These are phyloP conservation scores for Veloporphyrellus conicus DNA, from an alignment of 1,284 basidiomycete species.

Conservation along the genomic window DNA sequence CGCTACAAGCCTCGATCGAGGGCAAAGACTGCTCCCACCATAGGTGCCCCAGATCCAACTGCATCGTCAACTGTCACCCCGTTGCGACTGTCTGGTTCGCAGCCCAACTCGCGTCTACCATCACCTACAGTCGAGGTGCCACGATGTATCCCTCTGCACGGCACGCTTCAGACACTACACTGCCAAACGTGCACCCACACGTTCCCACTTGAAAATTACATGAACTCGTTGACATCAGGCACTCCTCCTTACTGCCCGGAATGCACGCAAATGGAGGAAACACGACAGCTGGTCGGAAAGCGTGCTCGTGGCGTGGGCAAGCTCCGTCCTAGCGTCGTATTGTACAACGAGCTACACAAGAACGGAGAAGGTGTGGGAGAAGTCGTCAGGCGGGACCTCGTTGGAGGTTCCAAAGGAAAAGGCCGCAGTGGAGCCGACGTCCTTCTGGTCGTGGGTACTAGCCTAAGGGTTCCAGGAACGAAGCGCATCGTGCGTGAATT, in stretches of 20 bases:
- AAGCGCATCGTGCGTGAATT: slow-evolving; percentile 92
- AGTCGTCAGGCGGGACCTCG: slow-evolving; percentile 70
- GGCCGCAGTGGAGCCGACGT: slow-evolving; percentile 74
- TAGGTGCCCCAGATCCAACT: slow-evolving; percentile 13
- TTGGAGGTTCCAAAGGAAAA: slow-evolving; percentile 62
- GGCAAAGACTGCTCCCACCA: slow-evolving; percentile 29
- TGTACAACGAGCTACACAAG: slow-evolving; percentile 88
- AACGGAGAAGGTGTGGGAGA: slow-evolving; percentile 85
- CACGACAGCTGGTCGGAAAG: slow-evolving; percentile 72
- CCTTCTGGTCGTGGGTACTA: slow-evolving; percentile 87
- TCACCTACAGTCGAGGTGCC: slow-evolving; percentile 52
- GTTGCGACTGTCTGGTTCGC: slow-evolving; percentile 19
- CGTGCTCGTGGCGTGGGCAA: slow-evolving; percentile 78
- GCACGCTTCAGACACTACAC: slow-evolving; percentile 74
- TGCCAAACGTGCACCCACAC: slow-evolving; percentile 79
- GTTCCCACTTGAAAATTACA: slow-evolving; percentile 59
- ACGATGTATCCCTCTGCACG: slow-evolving; percentile 87
- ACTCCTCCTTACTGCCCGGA: slow-evolving; percentile 75
- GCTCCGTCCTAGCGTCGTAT: slow-evolving; percentile 81
- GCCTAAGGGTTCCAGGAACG: slow-evolving; percentile 85
- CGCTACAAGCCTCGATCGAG: slow-evolving; percentile 48
- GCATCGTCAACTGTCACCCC: slow-evolving; percentile 15
- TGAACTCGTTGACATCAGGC: slow-evolving; percentile 55
- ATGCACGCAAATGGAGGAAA: slow-evolving; percentile 67
- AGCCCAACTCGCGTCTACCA: slow-evolving; percentile 35